phyloP scores from a whole-genome alignment of 169 alveolate species.

The Plasmodium sp. region DNA sequence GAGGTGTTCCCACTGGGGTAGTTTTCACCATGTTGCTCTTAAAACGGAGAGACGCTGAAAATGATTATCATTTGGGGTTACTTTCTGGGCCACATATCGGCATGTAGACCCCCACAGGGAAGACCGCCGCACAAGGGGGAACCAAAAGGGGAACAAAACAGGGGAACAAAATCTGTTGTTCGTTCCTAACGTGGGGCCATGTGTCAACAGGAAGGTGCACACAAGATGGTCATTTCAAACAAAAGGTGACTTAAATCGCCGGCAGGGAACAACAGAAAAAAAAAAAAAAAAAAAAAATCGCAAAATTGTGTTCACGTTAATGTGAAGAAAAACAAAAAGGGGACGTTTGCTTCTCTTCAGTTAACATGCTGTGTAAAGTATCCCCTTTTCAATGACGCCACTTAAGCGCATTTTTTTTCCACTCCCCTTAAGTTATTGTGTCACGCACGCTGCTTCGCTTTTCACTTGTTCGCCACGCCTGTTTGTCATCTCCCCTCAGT shows the following conservation, averaged over 20 bases:
- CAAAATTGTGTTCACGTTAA: neutral
- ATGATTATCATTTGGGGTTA: too few species aligned
- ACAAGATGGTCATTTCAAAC: neutral
- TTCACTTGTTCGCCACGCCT: neutral
- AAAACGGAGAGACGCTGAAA: neutral
- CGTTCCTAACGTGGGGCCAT: neutral
- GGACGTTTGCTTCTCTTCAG: neutral
- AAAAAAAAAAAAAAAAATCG: neutral
- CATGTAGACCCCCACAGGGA: neutral
- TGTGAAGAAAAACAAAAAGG: neutral
- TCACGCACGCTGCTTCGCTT: neutral
- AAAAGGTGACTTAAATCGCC: neutral
- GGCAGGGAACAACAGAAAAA: neutral
- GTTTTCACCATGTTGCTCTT: neutral
- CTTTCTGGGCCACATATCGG: neutral
- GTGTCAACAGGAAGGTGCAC: neutral
- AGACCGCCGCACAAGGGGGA: neutral
- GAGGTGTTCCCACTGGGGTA: neutral
- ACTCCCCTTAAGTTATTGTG: neutral
- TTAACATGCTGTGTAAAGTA: neutral
- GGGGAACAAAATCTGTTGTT: neutral
- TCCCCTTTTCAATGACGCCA: neutral
- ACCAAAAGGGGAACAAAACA: neutral
- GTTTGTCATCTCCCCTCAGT: neutral
- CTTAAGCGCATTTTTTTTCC: neutral